Evolutionary conservation across 805 yeast species (phyloP), one percentile per base, ranked within the genome.

Genomic region (Candida maltosa): DNA sequence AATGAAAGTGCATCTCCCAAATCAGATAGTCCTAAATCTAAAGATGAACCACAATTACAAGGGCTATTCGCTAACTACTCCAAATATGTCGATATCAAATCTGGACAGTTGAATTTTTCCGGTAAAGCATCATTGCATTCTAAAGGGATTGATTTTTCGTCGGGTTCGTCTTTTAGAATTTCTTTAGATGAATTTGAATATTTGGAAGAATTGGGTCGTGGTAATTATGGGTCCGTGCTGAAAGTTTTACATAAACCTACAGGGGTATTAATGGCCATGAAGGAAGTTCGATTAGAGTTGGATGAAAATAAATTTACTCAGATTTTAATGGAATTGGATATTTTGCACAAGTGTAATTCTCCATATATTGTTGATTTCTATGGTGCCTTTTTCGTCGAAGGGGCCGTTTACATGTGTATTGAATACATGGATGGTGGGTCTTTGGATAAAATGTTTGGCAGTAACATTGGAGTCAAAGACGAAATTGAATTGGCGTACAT

Each of bases 361-460:
- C 94, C 93, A 2, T 87, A 78, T 56, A 89, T 93, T 54, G 96
- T 93, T 26, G 97, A 91, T 51, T 93, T 93, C 51, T 93, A 86
- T 54, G 98, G 98, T 28, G 98, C 98, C 1, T 91, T 91, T 54
- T 93, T 91, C 54, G 87, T 87, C 21, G 98, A 93, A 61, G 96
- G 97, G 31, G 96, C 97, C 1, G 98, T 91, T 18, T 93, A 89
- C 62, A 87, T 91, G 87, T 93, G 97, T 63, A 91, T 91, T 76
- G 98, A 91, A 62, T 87, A 80, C 58, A 91, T 91, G 98, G 94
- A 87, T 58, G 97, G 96, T 31, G 96, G 96, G 0, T 87, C 96
- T 0, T 64, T 91, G 40, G 96, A 91, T 60, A 86, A 84, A 52
- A 70, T 89, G 11, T 91, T 88, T 58, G 83, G 79, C 3, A 56